Percentiles rank a stretch among this genome's conserved stretches.
Conservation (phyloP, 257 asterid genomes). For the Cynanchum wilfordii region DNA sequence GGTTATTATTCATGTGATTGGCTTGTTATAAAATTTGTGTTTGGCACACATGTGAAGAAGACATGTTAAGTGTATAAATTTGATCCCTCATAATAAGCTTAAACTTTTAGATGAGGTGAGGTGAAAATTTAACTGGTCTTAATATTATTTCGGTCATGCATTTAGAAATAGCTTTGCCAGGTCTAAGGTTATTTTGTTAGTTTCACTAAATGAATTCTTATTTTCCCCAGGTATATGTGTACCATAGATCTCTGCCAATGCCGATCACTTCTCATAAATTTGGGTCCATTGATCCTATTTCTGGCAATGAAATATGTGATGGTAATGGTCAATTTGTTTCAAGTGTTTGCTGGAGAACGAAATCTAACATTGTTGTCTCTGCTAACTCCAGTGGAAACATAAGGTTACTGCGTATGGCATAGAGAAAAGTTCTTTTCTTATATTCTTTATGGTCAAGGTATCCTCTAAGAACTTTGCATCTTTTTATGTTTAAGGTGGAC, state of each 20-base stretch:
- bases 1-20: no score
- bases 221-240: slow-evolving; percentile 51
- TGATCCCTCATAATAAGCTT: no score
- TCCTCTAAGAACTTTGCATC: background rate
- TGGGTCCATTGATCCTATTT: slow-evolving; percentile 33
- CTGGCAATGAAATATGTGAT: slow-evolving; percentile 33
- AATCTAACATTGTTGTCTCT: slow-evolving; percentile 45
- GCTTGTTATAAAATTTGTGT: no score
- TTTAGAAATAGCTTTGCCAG: background rate
- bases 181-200: background rate
- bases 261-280: slow-evolving; percentile 47
- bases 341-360: slow-evolving; percentile 67
- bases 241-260: slow-evolving; percentile 57
- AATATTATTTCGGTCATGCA: background rate
- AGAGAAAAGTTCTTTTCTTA: slow-evolving; percentile 13
- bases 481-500: background rate
- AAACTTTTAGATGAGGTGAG: no score
- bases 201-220: background rate
- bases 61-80: no score
- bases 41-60: no score
- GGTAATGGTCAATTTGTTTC: slow-evolving; percentile 43
- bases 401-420: slow-evolving; percentile 38
- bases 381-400: slow-evolving; percentile 57
- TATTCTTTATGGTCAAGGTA: background rate
- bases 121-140: no score